These are phyloP conservation scores for Allantophomopsis lycopodina DNA, from an alignment of 2,329 filamentous ascomycete genomes.

Conservation along the genomic window DNA sequence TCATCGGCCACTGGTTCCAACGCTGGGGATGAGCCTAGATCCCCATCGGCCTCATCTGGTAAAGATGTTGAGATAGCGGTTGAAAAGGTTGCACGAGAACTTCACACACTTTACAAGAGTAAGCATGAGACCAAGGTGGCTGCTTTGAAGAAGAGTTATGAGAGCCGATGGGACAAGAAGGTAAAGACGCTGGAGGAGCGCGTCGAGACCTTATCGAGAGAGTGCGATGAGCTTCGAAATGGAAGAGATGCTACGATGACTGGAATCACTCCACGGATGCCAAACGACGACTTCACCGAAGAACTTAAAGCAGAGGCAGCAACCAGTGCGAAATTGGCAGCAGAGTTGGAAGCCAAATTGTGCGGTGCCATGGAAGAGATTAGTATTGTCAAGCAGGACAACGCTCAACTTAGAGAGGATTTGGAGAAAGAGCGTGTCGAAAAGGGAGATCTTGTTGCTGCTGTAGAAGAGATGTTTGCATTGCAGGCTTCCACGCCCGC, in stretches of 20 bases:
- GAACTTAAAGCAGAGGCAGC: conserved; percentile 44
- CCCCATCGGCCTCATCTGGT: conserved; percentile 17
- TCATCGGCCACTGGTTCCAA: conserved; percentile 21
- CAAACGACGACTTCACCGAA: conserved; percentile 13
- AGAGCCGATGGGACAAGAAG: conserved; percentile 80
- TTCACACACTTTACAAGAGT: conserved; percentile 87
- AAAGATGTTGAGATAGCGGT: conserved; percentile 71
- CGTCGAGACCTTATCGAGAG: conserved; percentile 51
- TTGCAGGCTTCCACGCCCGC: conserved; percentile 24
- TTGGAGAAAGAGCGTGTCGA: conserved; percentile 66
- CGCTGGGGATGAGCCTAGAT: conserved; percentile 3
- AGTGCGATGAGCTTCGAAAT: conserved; percentile 57
- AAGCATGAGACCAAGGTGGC: conserved; percentile 96
- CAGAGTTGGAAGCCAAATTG: conserved; percentile 59
- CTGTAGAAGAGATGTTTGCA: conserved; percentile 73
- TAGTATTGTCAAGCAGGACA: conserved; percentile 54
- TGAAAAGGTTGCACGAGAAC: conserved; percentile 84
- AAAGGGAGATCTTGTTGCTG: conserved; percentile 69
- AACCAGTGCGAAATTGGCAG: conserved; percentile 51
- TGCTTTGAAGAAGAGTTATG: conserved; percentile 74
- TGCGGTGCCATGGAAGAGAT: conserved; percentile 65
- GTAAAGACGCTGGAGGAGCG: conserved; percentile 66
- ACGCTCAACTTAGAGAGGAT: conserved; percentile 47
- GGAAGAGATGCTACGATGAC: conserved; percentile 42
- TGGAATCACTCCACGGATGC: conserved; percentile 2